Conservation (phyloP, 352 stramenopile species). For the Phytopythium helicoides region DNA sequence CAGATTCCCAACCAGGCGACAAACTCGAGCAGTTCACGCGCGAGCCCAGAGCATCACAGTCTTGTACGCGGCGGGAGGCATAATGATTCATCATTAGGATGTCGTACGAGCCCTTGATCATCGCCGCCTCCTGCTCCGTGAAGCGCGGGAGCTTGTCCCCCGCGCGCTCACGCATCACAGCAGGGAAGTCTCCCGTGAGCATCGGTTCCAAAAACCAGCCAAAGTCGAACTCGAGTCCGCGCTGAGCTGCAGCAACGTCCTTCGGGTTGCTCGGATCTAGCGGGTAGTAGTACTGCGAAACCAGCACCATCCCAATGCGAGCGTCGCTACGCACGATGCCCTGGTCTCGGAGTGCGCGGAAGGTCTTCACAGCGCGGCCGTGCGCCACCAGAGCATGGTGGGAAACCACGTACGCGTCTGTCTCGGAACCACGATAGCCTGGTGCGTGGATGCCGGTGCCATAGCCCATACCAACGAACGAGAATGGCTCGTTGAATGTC, state of each 20-base stretch:
- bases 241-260: conserved; percentile 36
- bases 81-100: conserved; percentile 91
- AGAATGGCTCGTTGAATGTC: conserved; percentile 1
- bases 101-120: conserved; percentile 18
- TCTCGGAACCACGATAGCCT: no score
- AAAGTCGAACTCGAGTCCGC: conserved; percentile 70
- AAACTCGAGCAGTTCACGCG: no score
- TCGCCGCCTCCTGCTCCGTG: conserved; percentile 61
- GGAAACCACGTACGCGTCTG: no score
- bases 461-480: no score
- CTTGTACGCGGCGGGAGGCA: no score
- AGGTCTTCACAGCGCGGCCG: conserved; percentile 62
- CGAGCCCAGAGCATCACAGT: no score
- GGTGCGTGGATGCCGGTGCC: neutral
- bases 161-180: conserved; percentile 63
- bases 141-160: conserved; percentile 71
- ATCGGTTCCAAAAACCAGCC: conserved; percentile 86
- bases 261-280: conserved; percentile 36
- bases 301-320: conserved; percentile 80
- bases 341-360: conserved; percentile 27
- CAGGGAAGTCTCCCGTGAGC: conserved; percentile 78
- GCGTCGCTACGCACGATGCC: conserved; percentile 18
- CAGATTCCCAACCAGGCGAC: conserved; percentile 14
- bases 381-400: conserved; percentile 81
- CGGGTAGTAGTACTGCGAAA: conserved; percentile 49